A percentile compares a stretch with the other conserved stretches of the same genome.
Conservation (phyloP, 352 stramenopile species). For the Pythium rishiriense region DNA sequence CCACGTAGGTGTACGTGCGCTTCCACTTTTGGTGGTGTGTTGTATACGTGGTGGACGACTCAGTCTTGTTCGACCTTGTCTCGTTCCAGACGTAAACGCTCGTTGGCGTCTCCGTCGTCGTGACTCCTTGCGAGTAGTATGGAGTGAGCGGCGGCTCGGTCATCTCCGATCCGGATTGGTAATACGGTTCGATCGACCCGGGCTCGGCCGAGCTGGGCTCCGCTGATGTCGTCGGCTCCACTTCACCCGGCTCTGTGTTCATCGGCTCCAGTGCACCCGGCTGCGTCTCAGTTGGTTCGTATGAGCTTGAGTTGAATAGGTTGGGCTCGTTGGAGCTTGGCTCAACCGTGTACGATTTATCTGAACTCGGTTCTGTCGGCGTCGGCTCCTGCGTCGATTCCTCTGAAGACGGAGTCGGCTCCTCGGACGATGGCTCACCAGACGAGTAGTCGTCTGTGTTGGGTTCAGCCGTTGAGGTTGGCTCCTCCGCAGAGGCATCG, state of each 20-base stretch:
- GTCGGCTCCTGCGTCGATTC: too few species aligned
- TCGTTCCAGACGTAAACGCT: background rate
- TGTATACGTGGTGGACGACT: too few species aligned
- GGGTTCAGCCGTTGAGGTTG: background rate
- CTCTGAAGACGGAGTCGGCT: too few species aligned
- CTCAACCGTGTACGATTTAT: background rate
- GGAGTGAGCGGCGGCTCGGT: background rate
- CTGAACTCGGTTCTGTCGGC: background rate
- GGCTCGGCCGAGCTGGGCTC: background rate
- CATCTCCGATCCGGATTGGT: background rate
- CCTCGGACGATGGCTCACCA: background rate
- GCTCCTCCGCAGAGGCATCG: background rate
- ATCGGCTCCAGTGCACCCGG: too few species aligned
- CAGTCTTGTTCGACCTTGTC: background rate
- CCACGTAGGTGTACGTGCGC: background rate
- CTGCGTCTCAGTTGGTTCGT: too few species aligned
- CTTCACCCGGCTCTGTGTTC: too few species aligned
- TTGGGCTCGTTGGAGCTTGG: background rate
- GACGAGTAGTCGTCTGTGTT: background rate
- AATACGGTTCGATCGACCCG: background rate
- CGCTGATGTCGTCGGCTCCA: background rate
- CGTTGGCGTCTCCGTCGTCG: background rate
- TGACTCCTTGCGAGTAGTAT: background rate
- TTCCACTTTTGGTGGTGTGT: background rate
- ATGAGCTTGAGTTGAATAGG: too few species aligned